phyloP scores from a whole-genome alignment of 2,329 filamentous ascomycete species.

The Aureobasidium subglaciale region DNA sequence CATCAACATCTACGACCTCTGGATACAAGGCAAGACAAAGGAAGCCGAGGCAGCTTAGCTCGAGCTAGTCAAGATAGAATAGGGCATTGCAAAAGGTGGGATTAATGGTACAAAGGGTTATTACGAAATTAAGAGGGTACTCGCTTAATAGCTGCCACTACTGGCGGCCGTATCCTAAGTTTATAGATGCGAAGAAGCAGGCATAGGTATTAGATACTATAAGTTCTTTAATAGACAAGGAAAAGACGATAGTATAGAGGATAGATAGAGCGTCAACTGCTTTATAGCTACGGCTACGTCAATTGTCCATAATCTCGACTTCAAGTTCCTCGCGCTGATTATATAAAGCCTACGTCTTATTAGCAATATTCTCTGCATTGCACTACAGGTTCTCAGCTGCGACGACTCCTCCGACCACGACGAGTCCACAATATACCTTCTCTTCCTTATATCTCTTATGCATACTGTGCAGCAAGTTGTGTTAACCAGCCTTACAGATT shows the following conservation, averaged over 20 bases:
- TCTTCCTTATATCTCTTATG: conserved; percentile 34
- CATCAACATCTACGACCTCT: conserved; percentile 38
- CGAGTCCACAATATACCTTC: conserved; percentile 40
- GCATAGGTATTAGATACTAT: conserved; percentile 37
- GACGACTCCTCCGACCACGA: conserved; percentile 37
- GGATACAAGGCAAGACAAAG: conserved; percentile 31
- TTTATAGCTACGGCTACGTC: too few relatives aligned
- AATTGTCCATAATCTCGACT: conserved; percentile 20
- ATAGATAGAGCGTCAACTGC: too few relatives aligned
- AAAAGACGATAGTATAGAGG: too few relatives aligned
- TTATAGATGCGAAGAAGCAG: conserved; percentile 39
- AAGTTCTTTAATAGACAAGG: too few relatives aligned
- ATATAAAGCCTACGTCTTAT: conserved; percentile 39
- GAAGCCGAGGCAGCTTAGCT: conserved; percentile 27
- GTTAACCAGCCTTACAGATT: conserved; percentile 46
- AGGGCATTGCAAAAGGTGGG: conserved; percentile 51
- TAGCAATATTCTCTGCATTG: conserved; percentile 42
- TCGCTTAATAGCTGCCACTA: conserved; percentile 45
- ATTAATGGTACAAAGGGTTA: conserved; percentile 57
- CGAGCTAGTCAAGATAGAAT: conserved; percentile 46
- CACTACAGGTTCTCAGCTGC: conserved; percentile 1
- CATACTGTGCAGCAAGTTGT: conserved; percentile 43
- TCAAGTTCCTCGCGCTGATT: conserved; percentile 35
- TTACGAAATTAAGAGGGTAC: conserved; percentile 49
- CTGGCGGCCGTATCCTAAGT: conserved; percentile 49